phyloP scores from a whole-genome alignment of 495 filamentous ascomycete species.

The Tetracladium setigerum region DNA sequence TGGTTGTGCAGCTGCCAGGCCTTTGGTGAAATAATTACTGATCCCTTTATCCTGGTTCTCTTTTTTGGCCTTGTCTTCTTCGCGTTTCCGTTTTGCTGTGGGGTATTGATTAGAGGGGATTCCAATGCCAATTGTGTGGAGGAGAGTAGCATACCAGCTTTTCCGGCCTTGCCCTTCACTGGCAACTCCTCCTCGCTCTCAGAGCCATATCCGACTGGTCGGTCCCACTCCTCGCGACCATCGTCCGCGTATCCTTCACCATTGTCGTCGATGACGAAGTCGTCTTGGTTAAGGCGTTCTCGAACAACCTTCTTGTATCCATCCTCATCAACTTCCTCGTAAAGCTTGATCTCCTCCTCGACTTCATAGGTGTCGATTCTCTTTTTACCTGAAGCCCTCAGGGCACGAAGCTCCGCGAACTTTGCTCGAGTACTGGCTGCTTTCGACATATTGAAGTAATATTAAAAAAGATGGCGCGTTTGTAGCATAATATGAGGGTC shows the following conservation, averaged over 20 bases:
- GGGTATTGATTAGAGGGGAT: neutral
- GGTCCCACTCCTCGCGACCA: conserved; percentile 93
- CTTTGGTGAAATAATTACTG: conserved; percentile 84
- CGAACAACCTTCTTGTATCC: conserved; percentile 94
- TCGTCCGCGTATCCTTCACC: conserved; percentile 94
- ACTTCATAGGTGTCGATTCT: conserved; percentile 83
- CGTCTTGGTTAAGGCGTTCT: conserved; percentile 81
- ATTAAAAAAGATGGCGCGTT: conserved; percentile 5
- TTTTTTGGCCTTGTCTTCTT: conserved; percentile 79
- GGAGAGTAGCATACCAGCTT: conserved; percentile 34
- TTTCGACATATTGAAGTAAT: conserved; percentile 26
- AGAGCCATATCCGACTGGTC: conserved; percentile 54
- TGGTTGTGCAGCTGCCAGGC: conserved; percentile 52
- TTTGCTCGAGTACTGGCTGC: conserved; percentile 37
- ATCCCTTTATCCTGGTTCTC: conserved; percentile 87
- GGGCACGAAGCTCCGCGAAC: conserved; percentile 74
- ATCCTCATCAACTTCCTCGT: conserved; percentile 95
- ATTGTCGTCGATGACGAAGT: conserved; percentile 95
- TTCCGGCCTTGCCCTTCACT: conserved; percentile 49
- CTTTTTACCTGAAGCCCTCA: conserved; percentile 86
- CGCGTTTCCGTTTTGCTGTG: conserved; percentile 75
- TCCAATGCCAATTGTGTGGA: neutral
- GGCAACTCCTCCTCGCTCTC: conserved; percentile 67
- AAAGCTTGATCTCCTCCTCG: conserved; percentile 74
- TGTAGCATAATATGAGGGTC: conserved; percentile 9